These are phyloP conservation scores for Suillus placidus DNA, from an alignment of 768 basidiomycete genomes.

Conservation along the genomic window DNA sequence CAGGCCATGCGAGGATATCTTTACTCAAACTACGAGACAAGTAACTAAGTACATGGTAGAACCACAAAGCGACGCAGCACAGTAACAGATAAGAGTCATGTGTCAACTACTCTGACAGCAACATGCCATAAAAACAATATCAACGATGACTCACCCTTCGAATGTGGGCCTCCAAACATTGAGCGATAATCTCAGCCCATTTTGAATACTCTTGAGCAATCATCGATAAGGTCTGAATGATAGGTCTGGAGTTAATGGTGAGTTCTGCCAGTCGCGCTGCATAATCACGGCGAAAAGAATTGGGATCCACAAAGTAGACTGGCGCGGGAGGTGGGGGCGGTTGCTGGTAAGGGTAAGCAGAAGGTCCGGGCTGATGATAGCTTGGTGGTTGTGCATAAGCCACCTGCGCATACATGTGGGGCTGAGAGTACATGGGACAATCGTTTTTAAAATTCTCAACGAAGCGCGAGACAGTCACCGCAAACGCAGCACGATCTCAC, in stretches of 20 bases:
- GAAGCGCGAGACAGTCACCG: slow-evolving; percentile 10
- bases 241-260: slow-evolving; percentile 91
- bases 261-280: slow-evolving; percentile 72
- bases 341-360: slow-evolving; percentile 51
- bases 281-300: slow-evolving; percentile 80
- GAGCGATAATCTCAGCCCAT: slow-evolving; percentile 77
- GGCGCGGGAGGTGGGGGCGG: slow-evolving; percentile 45
- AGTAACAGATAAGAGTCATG: slow-evolving; percentile 26
- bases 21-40: slow-evolving; percentile 47
- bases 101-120: slow-evolving; percentile 32
- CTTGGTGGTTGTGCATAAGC: slow-evolving; percentile 49
- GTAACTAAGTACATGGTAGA: slow-evolving; percentile 48
- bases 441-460: slow-evolving; percentile 6
- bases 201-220: slow-evolving; percentile 85
- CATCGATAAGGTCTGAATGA: slow-evolving; percentile 92
- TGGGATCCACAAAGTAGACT: slow-evolving; percentile 61
- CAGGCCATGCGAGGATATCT: slow-evolving; percentile 39
- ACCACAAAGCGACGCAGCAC: slow-evolving; percentile 29
- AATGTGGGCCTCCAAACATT: slow-evolving; percentile 84
- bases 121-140: slow-evolving; percentile 24
- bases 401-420: slow-evolving; percentile 58
- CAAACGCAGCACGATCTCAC: slow-evolving; percentile 37
- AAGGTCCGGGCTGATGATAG: slow-evolving; percentile 47
- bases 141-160: slow-evolving; percentile 72
- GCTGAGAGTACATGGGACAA: slow-evolving; percentile 61